These are phyloP conservation scores for Fusarium sp. DNA, from an alignment of 2,329 filamentous ascomycete species.

Conservation along the genomic window DNA sequence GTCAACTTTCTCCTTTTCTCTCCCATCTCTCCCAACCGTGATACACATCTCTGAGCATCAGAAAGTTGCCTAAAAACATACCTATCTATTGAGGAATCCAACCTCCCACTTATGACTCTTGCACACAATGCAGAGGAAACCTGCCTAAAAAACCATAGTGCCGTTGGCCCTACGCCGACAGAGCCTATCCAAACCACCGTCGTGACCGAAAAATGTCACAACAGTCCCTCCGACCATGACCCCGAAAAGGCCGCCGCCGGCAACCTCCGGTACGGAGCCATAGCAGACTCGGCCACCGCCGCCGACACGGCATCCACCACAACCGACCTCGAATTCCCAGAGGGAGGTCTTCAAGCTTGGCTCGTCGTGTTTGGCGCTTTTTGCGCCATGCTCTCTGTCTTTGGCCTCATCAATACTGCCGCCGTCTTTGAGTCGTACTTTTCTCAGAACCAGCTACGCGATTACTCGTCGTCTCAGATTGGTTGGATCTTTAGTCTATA, in stretches of 20 bases:
- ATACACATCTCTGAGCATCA: not conserved
- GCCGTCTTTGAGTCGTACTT: slow-evolving; percentile 79
- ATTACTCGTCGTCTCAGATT: slow-evolving; percentile 74
- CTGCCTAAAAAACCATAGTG: slow-evolving; percentile 46
- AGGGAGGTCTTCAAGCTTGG: slow-evolving; percentile 77
- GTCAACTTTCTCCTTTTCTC: not conserved
- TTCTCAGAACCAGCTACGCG: slow-evolving; percentile 75
- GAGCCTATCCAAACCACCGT: slow-evolving; percentile 15
- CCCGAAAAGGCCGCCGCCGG: slow-evolving; percentile 14
- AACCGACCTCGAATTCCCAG: slow-evolving; percentile 47
- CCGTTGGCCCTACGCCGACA: slow-evolving; percentile 12
- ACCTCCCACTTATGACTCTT: slow-evolving; percentile 28
- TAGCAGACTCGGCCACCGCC: not conserved
- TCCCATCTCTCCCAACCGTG: not conserved
- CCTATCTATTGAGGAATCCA: slow-evolving; percentile 6
- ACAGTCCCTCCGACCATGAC: not conserved
- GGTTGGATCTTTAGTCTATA: slow-evolving; percentile 92
- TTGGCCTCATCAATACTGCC: slow-evolving; percentile 74
- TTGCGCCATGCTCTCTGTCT: slow-evolving; percentile 71
- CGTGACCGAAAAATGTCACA: not conserved
- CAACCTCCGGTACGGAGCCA: slow-evolving; percentile 24
- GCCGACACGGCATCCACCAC: slow-evolving; percentile 4
- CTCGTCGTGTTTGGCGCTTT: slow-evolving; percentile 79
- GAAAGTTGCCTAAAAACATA: not conserved
- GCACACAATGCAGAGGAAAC: slow-evolving; percentile 47